Conservation (phyloP, 2,329 filamentous ascomycete species). For the Talaromyces sp. region DNA sequence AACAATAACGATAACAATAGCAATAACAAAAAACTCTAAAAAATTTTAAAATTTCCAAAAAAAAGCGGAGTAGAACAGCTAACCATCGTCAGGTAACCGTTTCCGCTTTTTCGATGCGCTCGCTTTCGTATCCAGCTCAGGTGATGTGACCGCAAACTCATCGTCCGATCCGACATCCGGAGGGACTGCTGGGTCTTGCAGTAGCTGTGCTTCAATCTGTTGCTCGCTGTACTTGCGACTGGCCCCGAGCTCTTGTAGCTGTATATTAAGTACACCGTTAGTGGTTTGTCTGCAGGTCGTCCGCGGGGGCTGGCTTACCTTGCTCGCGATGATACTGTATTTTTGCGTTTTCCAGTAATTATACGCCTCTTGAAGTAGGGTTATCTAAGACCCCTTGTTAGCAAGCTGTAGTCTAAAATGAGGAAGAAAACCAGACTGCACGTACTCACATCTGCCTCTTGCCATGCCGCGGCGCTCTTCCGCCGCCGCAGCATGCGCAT, state of each 20-base stretch:
- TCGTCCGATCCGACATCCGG: slow-evolving; percentile 1
- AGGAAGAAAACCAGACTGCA: slow-evolving; percentile 9
- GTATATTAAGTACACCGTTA: slow-evolving; percentile 16
- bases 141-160: neutral
- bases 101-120: neutral
- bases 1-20: neutral
- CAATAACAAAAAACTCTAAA: neutral
- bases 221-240: slow-evolving; percentile 27
- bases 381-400: slow-evolving; percentile 19
- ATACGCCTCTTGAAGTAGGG: slow-evolving; percentile 30
- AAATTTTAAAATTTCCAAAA: neutral
- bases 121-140: neutral
- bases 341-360: slow-evolving; percentile 34
- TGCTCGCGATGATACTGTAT: slow-evolving; percentile 32
- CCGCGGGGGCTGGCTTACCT: slow-evolving; percentile 23
- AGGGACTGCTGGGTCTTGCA: neutral
- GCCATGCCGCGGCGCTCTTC: slow-evolving; percentile 32
- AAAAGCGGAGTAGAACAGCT: neutral
- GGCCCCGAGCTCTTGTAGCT: slow-evolving; percentile 29
- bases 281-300: neutral
- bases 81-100: neutral
- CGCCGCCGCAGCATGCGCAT: slow-evolving; percentile 36
- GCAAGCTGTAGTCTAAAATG: neutral
- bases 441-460: slow-evolving; percentile 41
- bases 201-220: slow-evolving; percentile 31